Evolutionary conservation across 2,329 filamentous ascomycete genomes (phyloP).

Genomic region (Claviceps sp.): DNA sequence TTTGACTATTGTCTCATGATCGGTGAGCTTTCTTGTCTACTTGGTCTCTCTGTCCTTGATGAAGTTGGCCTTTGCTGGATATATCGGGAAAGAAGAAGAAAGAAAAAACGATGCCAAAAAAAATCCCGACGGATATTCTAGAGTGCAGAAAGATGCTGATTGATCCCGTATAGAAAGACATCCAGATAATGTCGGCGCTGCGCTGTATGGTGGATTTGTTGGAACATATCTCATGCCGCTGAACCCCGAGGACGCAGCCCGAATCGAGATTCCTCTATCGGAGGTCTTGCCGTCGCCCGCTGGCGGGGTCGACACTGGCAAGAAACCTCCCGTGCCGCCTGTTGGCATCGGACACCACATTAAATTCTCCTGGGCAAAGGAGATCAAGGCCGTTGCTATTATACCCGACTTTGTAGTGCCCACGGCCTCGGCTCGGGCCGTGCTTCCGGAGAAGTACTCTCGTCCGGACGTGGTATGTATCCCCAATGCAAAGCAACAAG

Average conservation of each 20-base stretch:
- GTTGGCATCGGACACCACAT: constrained; percentile 89
- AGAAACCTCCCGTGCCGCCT: constrained; percentile 77
- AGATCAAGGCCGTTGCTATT: constrained; percentile 94
- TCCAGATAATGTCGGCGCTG: constrained; percentile 88
- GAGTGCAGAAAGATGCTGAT: not conserved
- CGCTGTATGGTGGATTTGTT: constrained; percentile 90
- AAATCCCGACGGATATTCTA: not conserved
- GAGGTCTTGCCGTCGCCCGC: constrained; percentile 86
- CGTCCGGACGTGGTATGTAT: constrained; percentile 65
- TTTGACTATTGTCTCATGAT: constrained; percentile 98
- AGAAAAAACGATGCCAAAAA: not conserved
- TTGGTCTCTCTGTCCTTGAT: not conserved
- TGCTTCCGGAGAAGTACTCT: constrained; percentile 68
- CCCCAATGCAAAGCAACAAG: not conserved
- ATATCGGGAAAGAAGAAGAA: not conserved
- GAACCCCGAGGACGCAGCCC: constrained; percentile 73
- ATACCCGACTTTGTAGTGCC: constrained; percentile 92
- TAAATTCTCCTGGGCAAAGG: constrained; percentile 83
- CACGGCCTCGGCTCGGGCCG: constrained; percentile 80
- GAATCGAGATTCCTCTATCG: constrained; percentile 85
- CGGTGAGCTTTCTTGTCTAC: constrained; percentile 32
- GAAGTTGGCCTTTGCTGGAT: not conserved
- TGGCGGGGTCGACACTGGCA: constrained; percentile 80
- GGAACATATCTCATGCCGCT: constrained; percentile 93
- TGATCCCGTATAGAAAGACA: constrained; percentile 51